Conservation (phyloP, 202 grass and related monocot genomes). For the Schoenoplectus tabernaemontani region DNA sequence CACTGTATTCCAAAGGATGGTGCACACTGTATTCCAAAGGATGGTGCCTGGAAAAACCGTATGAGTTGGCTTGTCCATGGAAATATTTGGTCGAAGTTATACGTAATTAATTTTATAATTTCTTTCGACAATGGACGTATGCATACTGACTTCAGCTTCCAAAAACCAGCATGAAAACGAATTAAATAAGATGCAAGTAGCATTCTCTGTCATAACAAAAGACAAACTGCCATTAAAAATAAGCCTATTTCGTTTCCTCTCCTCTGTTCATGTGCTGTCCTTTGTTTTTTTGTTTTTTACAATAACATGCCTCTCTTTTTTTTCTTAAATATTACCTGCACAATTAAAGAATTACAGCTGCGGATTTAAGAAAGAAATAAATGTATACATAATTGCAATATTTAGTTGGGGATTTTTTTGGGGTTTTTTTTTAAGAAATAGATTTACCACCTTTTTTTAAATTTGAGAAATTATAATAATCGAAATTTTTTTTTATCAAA, state of each 20-base stretch:
- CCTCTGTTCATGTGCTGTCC: background rate
- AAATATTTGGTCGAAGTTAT: background rate
- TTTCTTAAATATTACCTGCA: too few species aligned
- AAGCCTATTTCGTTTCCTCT: background rate
- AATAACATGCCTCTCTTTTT: too few species aligned
- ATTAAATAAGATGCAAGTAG: background rate
- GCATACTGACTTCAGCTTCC: slow-evolving; percentile 4
- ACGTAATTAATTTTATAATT: background rate
- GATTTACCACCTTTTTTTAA: too few species aligned
- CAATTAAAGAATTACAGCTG: too few species aligned
- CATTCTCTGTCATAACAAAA: background rate
- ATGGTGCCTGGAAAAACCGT: background rate
- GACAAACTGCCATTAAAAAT: background rate
- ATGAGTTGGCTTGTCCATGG: background rate
- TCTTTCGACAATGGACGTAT: background rate
- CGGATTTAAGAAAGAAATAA: too few species aligned
- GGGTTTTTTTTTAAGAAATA: too few species aligned
- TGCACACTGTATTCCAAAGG: background rate
- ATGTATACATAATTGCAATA: too few species aligned
- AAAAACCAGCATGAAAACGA: background rate
- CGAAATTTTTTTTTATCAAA: too few species aligned
- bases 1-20: too few species aligned
- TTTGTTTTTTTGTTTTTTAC: too few species aligned
- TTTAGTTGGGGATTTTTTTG: too few species aligned
- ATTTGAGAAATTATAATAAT: too few species aligned